Evolutionary conservation across 306 rosid species (phyloP), one percentile per base, ranked within the genome.

Genomic region (Styphnolobium japonicum): DNA sequence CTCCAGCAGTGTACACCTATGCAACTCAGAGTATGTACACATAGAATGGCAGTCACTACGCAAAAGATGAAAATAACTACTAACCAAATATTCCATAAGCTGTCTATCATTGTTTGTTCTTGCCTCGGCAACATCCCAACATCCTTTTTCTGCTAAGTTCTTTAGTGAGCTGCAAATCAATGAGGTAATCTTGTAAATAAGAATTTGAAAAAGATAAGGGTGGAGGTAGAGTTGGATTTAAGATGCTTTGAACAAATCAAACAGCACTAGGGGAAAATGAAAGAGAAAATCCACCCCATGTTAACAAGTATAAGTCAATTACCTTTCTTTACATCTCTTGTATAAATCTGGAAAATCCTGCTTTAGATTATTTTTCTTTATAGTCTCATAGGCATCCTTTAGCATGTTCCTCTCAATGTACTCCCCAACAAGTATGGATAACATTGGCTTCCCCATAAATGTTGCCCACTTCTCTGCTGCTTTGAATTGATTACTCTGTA

Each of bases 101-200:
- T 93, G 94, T 68, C 86, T 89, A 62, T 95, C 86, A 73, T 76
- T 83, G 67, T 93, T 88, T 80, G 85, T 82, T 82, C 83, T 91
- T 39, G 85, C 91, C 91, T 95, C 99, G 18, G 99, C 99, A 73
- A 93, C 99, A 63, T 93, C 99, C 99, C 99, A 95, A 76, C 92
- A 86, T 84, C 99, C 99, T 73, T 95, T 95, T 88, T 90, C 98
- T 15, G 94, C 99, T 66, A 95, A 77, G 84, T 84, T 89, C 88
- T 91, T 95, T 39, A 95, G 77, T 56, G 97, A 83, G 82, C 99
- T 95, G 90, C 67, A 63, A 82, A 81, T 49, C 67, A 71, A 85
- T 27, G 56, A 57, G 42, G 40, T 43, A 75, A 36, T 75, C 37
- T 65, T 76, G 68, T 57, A 67, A 61, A 65, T 63, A 80, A 83